phyloP scores from a whole-genome alignment of 371 early-diverging fungal species.

The Entomophthora muscae region DNA sequence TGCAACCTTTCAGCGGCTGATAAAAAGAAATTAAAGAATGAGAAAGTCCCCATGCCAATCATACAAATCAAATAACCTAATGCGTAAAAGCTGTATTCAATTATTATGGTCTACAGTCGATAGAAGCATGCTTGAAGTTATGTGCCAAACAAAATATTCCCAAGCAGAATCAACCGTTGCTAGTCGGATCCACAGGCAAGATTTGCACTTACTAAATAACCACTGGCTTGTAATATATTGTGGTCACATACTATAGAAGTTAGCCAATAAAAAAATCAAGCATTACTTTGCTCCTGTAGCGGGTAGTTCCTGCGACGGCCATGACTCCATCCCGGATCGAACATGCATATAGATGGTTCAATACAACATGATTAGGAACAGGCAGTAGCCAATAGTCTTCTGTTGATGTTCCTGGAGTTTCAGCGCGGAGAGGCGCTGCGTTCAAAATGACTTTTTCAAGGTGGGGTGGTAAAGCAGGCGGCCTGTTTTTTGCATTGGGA shows the following conservation, averaged over 20 bases:
- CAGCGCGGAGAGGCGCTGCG: constrained; percentile 25
- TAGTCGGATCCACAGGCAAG: too few relatives aligned
- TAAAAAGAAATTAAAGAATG: too few relatives aligned
- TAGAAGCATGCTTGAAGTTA: too few relatives aligned
- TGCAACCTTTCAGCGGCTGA: too few relatives aligned
- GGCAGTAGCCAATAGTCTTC: constrained; percentile 66
- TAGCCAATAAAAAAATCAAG: constrained; percentile 10
- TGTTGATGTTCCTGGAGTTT: constrained; percentile 13
- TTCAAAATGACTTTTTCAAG: constrained; percentile 80
- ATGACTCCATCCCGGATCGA: constrained; percentile 90
- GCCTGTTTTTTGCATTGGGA: constrained; percentile 17
- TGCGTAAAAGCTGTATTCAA: too few relatives aligned
- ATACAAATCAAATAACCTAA: too few relatives aligned
- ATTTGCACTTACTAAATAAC: constrained; percentile 13
- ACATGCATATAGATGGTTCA: constrained; percentile 91
- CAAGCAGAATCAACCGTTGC: too few relatives aligned
- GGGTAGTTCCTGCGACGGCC: constrained; percentile 73
- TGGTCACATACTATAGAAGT: constrained; percentile 43
- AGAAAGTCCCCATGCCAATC: too few relatives aligned
- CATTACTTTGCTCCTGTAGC: constrained; percentile 69
- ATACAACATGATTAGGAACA: constrained; percentile 80
- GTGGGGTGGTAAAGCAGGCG: constrained; percentile 81
- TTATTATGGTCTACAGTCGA: too few relatives aligned
- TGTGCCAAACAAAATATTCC: too few relatives aligned
- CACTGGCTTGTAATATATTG: constrained; percentile 65